Percentiles rank a stretch among this genome's conserved stretches.
Evolutionary conservation across 169 alveolate species (phyloP).

Genomic region (Eimeria brunetti): DNA sequence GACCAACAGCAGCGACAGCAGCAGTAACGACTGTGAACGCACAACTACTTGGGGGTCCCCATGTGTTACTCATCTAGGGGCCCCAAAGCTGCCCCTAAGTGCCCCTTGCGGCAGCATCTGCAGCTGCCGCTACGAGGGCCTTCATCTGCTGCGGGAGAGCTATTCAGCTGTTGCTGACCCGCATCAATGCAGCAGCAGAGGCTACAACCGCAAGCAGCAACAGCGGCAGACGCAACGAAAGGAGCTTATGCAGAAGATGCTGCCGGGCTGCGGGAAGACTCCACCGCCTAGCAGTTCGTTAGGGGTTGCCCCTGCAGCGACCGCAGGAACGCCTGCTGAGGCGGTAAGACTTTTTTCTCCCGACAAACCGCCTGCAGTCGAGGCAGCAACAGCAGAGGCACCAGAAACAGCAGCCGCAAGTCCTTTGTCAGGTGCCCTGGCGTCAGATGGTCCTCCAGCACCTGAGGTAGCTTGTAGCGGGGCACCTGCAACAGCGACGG

Average conservation of each 20-base stretch:
- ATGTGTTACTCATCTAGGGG: neutral
- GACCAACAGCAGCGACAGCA: conserved; percentile 4
- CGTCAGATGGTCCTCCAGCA: conserved; percentile 3
- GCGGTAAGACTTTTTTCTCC: neutral
- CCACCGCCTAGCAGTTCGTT: neutral
- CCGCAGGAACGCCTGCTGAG: conserved; percentile 12
- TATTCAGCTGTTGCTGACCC: neutral
- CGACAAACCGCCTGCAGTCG: neutral
- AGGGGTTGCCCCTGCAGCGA: conserved; percentile 3
- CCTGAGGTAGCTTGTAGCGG: neutral
- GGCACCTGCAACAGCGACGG: conserved; percentile 1
- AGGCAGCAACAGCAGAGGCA: neutral
- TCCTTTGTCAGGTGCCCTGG: neutral
- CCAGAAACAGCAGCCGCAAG: neutral
- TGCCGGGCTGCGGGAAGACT: neutral
- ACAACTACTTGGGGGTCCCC: neutral
- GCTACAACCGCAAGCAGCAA: conserved; percentile 25
- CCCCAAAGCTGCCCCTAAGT: neutral
- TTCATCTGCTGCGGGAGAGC: neutral
- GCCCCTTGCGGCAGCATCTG: conserved; percentile 28
- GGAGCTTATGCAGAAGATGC: conserved; percentile 27
- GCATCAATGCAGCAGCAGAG: conserved; percentile 40
- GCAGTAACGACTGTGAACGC: neutral
- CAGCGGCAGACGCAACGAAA: neutral
- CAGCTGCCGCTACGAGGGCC: conserved; percentile 31